Evolutionary conservation across 2,329 filamentous ascomycete genomes (phyloP), one percentile per base, ranked within the genome.

Genomic region (Alternaria dauci): DNA sequence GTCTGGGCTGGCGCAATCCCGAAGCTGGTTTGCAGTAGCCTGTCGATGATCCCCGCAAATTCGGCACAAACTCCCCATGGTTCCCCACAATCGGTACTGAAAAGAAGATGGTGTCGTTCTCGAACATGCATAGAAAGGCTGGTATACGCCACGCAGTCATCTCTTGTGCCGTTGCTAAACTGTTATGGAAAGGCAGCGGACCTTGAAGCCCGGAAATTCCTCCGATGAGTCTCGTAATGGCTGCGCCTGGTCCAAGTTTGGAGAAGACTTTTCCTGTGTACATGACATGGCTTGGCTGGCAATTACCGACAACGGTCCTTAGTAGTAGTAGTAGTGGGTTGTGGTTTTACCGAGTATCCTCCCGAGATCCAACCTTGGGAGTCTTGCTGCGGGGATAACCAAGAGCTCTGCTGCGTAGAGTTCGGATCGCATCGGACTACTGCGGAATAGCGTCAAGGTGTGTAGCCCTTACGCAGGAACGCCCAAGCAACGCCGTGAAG

Each of bases 311-410:
- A 59, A 65, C 61, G 53, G 55, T 55, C 58, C 68, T 62, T 55
- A 47, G 51, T 23, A 41, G 56, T 52, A 41, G 56, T 52, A 43
- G 12, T 53, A 38, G 55, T 59, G 58, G 55, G 63, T 54, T 43
- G 52, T 46, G 41, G 50, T 43, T 23, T 39, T 66, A 50, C 71
- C 72, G 72, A 72, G 58, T 60, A 71, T 67, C 62, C 64, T 65
- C 42, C 71, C 71, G 71, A 74, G 58, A 46, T 44, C 43, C 55
- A 66, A 36, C 32, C 32, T 36, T 36, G 32, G 32, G 14, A 48
- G 34, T 58, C 46, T 39, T 59, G 25, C 51, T 43, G 56, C 64
- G 61, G 52, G 57, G 55, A 55, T 58, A 50, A 54, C 51, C 55
- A 66, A 54, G 55, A 59, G 39, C 54, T 58, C 38, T 52, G 48